A percentile compares a stretch with the other conserved stretches of the same genome.
Conservation (phyloP, 1,284 basidiomycete species). For the Tilletia setariae region DNA sequence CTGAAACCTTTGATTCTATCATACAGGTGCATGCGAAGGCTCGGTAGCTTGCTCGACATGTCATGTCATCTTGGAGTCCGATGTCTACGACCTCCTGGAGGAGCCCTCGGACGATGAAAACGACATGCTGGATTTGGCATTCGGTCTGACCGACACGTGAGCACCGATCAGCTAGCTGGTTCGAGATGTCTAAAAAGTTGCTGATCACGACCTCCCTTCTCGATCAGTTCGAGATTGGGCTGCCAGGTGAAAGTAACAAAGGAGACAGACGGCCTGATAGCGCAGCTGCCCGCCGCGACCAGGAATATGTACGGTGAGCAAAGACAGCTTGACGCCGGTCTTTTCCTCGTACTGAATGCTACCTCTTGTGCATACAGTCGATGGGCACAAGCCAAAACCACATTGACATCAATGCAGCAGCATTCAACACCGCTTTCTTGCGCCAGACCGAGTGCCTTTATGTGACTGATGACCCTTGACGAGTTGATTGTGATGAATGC, state of each 20-base stretch:
- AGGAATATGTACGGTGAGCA: slow-evolving; percentile 79
- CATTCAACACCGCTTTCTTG: background rate
- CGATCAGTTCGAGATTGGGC: slow-evolving; percentile 61
- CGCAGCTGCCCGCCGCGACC: slow-evolving; percentile 84
- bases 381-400: too few relatives aligned
- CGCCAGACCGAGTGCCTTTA: background rate
- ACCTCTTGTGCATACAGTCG: background rate
- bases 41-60: slow-evolving; percentile 97
- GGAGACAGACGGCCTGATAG: slow-evolving; percentile 80
- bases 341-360: background rate
- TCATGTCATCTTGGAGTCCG: slow-evolving; percentile 81
- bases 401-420: background rate
- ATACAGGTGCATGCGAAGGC: slow-evolving; percentile 69
- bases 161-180: slow-evolving; percentile 31
- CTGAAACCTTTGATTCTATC: background rate
- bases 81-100: slow-evolving; percentile 77
- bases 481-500: too few relatives aligned
- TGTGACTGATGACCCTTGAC: background rate
- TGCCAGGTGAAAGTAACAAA: slow-evolving; percentile 78
- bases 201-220: too few relatives aligned
- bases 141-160: slow-evolving; percentile 90
- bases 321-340: background rate
- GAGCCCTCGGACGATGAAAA: slow-evolving; percentile 95
- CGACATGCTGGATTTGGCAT: slow-evolving; percentile 92
- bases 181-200: too few relatives aligned